Base-by-base conservation (phyloP, 2,329 filamentous ascomycete species). In the Xylariaceae sp. region DNA sequence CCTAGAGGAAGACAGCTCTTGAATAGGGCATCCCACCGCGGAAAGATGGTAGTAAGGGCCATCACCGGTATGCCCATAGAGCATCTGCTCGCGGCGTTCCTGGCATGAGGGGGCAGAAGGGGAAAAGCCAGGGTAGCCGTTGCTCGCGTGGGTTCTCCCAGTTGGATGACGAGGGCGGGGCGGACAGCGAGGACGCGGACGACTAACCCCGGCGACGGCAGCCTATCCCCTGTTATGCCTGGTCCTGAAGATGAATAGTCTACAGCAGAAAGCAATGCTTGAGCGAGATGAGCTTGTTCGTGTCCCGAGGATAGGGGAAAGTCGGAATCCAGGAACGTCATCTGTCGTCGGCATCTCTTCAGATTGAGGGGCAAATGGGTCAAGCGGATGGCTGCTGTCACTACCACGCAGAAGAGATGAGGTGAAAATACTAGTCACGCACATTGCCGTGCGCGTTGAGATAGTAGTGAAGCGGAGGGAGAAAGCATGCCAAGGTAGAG, bases 1-100 rank as follows among this genome's bases (percentile, higher is more conserved):
- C 83, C 63, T 96, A 61, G 90, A 96, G 61, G 89, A 95, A 55
- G 57, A 56, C 37, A 66, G 63, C 57, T 68, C 64, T 64, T 72
- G 67, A 76, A 86, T 69, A 75, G 70, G 73, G 70, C 71, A 59
- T 71, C 58, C 60, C 65, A 51, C 53, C 68, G 51, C 58, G 64
- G 50, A 57, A 65, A 42, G 45, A 39, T 31, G 36, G 33, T 29
- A 41, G 49, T 30, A 28, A 46, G 29, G 43, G 35, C 29, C 39
- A 45, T 39, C 46, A 53, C 42, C 42, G 60, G 58, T 63, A 56
- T 49, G 55, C 41, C 52, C 57, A 53, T 43, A 42, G 42, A 51
- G 57, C 56, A 61, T 65, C 52, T 39, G 54, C 55, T 56, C 52
- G 53, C 40, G 67, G 68, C 61, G 67, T 71, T 71, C 47, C 61